Conservation (phyloP, 257 asterid species). For the Nicotiana knightiana region DNA sequence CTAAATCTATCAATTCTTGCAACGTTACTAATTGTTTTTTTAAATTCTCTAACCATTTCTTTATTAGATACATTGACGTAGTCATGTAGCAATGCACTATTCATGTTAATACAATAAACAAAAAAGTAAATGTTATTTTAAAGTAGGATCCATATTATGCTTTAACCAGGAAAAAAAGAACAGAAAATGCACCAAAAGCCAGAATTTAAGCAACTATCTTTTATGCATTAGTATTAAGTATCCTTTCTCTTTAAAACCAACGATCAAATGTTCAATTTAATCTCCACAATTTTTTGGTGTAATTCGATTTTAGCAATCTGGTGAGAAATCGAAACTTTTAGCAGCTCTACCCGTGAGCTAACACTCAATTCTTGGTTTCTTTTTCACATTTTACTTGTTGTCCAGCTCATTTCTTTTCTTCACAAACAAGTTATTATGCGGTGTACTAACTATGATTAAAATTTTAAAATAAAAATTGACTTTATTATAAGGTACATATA, state of each 20-base stretch:
- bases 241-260: too few relatives aligned
- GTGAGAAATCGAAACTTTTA: background rate
- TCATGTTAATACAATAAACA: too few relatives aligned
- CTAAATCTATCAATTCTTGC: background rate
- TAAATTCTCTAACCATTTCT: background rate
- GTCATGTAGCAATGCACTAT: background rate
- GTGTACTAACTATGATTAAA: too few relatives aligned
- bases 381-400: background rate
- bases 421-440: background rate
- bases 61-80: background rate
- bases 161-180: too few relatives aligned
- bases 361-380: too few relatives aligned
- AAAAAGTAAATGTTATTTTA: too few relatives aligned
- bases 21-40: background rate
- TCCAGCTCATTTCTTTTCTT: background rate
- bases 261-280: too few relatives aligned
- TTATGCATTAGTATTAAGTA: too few relatives aligned
- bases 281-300: background rate
- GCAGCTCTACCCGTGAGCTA: background rate
- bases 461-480: background rate
- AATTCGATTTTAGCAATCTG: background rate
- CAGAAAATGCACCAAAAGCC: too few relatives aligned
- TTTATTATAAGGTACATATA: background rate
- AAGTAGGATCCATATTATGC: too few relatives aligned
- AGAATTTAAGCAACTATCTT: too few relatives aligned